phyloP scores from a whole-genome alignment of 768 basidiomycete species.

The Sarcomyxa edulis region DNA sequence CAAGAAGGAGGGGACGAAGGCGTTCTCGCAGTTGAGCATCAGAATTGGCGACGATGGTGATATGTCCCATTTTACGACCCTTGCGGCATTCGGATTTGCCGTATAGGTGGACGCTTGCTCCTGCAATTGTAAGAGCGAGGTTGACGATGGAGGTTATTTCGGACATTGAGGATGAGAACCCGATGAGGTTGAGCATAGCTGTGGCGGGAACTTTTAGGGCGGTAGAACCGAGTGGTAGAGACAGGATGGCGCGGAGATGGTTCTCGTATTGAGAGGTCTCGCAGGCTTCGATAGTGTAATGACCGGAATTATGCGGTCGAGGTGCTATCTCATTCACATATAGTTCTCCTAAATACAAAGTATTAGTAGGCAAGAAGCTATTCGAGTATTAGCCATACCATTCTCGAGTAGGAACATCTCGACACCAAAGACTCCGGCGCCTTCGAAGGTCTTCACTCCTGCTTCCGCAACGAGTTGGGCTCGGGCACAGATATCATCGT shows the following conservation, averaged over 20 bases:
- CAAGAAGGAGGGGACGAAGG: slow-evolving; percentile 69
- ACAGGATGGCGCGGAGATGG: slow-evolving; percentile 91
- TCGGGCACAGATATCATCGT: slow-evolving; percentile 43
- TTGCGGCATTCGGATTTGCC: slow-evolving; percentile 89
- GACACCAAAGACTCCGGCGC: slow-evolving; percentile 95
- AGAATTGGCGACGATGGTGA: slow-evolving; percentile 80
- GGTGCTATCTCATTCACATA: slow-evolving; percentile 97
- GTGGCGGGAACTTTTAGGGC: slow-evolving; percentile 80
- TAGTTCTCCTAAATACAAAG: slow-evolving; percentile 51
- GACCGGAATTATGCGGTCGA: slow-evolving; percentile 96
- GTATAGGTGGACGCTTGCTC: slow-evolving; percentile 84
- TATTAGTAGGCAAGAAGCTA: slow-evolving; percentile 2
- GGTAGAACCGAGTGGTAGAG: slow-evolving; percentile 85
- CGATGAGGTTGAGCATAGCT: slow-evolving; percentile 94
- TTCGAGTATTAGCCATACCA: slow-evolving; percentile 43
- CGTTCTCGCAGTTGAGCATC: slow-evolving; percentile 69
- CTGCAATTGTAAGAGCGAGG: slow-evolving; percentile 64
- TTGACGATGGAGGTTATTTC: slow-evolving; percentile 51
- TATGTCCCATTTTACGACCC: slow-evolving; percentile 97
- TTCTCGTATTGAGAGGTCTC: slow-evolving; percentile 96
- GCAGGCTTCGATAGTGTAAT: slow-evolving; percentile 98
- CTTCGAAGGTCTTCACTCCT: slow-evolving; percentile 72
- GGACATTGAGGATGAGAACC: slow-evolving; percentile 61
- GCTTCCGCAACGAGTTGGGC: slow-evolving; percentile 75
- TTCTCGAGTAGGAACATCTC: slow-evolving; percentile 94